Evolutionary conservation across 2,329 filamentous ascomycete species (phyloP), one percentile per base, ranked within the genome.

Genomic region (Fusarium siculi): DNA sequence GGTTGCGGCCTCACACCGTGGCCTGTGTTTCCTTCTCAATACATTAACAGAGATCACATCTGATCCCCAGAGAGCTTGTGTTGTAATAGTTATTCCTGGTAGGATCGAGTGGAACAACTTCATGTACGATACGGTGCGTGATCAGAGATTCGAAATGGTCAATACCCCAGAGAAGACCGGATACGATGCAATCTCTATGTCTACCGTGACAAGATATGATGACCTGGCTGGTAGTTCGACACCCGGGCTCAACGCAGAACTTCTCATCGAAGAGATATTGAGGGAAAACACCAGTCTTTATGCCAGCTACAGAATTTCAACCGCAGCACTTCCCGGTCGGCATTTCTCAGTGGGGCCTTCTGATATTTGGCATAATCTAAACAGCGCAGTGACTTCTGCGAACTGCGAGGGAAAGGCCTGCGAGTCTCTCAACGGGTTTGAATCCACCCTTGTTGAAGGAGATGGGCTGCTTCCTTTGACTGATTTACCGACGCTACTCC

Each of bases 361-460:
- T 11, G 11, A n/a, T 3, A 49, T 49, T 18, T 49, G 46, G 46
- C 0, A 10, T 0, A n/a, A 0, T 1, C 19, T 49, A 6, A 32
- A 5, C 0, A 0, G 0, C 0, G 19, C 46, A 1, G n/a, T n/a
- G 4, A 49, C 25, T 11, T 14, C 19, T n/a, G 9, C 1, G 3
- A 49, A 21, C 2, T 49, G 19, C 8, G 21, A 32, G 12, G 28
- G 21, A 0, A 30, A 32, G 21, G 4, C 4, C 0, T 49, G 46
- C 11, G 9, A 5, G 0, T 16, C 19, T 0, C 28, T 32, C 1
- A 6, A 32, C 6, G 28, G 46, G 1, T 49, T 18, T 0, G 4
- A 18, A 2, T 16, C 9, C 2, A n/a, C 4, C 8, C 28, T 49
- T 12, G 46, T n/a, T 3, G 0, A 49, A 18, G 46, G 46, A 4